Evolutionary conservation across 208 protist genomes (phyloP).

Genomic region (Vickermania spadyakhi): DNA sequence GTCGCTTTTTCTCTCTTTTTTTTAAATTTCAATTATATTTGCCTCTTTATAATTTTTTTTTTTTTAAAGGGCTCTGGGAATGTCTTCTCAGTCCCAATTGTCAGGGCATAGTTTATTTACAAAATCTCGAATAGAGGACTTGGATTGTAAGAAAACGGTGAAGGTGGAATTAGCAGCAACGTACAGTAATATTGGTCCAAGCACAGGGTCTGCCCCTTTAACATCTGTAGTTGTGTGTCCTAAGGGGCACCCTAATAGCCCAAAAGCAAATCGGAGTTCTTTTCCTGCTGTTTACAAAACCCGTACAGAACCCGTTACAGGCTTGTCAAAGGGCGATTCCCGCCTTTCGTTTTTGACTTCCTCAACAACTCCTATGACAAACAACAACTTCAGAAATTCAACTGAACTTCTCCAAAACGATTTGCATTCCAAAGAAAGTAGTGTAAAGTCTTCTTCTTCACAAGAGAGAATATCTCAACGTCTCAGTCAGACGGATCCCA

Average conservation of each 20-base stretch:
- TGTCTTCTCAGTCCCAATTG: background rate
- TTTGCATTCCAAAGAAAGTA: background rate
- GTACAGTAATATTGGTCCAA: background rate
- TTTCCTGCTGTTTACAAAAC: background rate
- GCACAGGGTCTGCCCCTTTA: background rate
- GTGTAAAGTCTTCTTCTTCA: background rate
- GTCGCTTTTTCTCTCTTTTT: background rate
- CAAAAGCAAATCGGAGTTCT: background rate
- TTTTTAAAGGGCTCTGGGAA: background rate
- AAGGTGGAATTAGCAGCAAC: background rate
- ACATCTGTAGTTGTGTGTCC: background rate
- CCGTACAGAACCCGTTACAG: background rate
- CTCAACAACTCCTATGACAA: constrained; percentile 1
- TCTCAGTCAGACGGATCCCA: background rate
- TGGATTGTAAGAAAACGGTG: background rate
- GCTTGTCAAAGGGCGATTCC: background rate
- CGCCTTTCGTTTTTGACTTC: background rate
- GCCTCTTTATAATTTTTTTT: background rate
- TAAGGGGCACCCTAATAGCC: background rate
- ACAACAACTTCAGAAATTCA: background rate
- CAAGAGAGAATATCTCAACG: background rate
- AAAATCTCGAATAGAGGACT: background rate
- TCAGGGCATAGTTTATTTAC: background rate
- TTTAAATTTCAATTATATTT: background rate
- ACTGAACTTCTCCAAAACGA: background rate